A percentile compares a stretch with the other conserved stretches of the same genome.
phyloP scores from a whole-genome alignment of 2,329 filamentous ascomycete genomes.

The Pseudogymnoascus sp. region DNA sequence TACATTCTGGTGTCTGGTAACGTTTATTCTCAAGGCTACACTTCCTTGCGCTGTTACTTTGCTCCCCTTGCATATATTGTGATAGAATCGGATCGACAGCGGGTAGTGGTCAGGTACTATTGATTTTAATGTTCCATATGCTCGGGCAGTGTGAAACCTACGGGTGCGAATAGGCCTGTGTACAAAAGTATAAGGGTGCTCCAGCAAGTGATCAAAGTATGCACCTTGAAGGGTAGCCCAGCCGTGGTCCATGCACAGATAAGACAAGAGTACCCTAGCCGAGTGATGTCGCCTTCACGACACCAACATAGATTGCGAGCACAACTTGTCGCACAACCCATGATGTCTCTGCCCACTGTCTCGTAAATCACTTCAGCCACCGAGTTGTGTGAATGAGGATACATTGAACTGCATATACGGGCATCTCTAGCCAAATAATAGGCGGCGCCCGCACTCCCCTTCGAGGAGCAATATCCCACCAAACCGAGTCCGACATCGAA shows the following conservation, averaged over 20 bases:
- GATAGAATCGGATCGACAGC: not conserved
- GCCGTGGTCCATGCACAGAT: slow-evolving; percentile 4
- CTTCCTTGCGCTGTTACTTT: not conserved
- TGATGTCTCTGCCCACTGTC: not conserved
- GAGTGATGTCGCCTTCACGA: slow-evolving; percentile 6
- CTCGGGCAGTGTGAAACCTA: not conserved
- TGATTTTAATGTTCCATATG: not conserved
- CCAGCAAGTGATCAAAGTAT: not conserved
- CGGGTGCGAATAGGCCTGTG: not conserved
- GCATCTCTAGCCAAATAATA: not conserved
- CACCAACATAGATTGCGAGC: not conserved
- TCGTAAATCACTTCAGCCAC: not conserved
- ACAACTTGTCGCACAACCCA: not conserved
- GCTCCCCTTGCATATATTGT: not conserved
- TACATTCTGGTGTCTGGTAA: not conserved
- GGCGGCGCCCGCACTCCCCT: not conserved
- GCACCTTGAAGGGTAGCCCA: slow-evolving; percentile 1
- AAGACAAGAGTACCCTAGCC: slow-evolving; percentile 6
- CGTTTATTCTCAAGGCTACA: not conserved
- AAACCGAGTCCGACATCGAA: not conserved
- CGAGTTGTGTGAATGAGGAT: not conserved
- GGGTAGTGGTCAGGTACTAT: not conserved
- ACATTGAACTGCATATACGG: not conserved
- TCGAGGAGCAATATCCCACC: slow-evolving; percentile 7
- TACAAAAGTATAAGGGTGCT: not conserved